Percentiles rank a stretch among this genome's conserved stretches.
phyloP scores from a whole-genome alignment of 164 flowering plant species.

The Umbellularia californica region DNA sequence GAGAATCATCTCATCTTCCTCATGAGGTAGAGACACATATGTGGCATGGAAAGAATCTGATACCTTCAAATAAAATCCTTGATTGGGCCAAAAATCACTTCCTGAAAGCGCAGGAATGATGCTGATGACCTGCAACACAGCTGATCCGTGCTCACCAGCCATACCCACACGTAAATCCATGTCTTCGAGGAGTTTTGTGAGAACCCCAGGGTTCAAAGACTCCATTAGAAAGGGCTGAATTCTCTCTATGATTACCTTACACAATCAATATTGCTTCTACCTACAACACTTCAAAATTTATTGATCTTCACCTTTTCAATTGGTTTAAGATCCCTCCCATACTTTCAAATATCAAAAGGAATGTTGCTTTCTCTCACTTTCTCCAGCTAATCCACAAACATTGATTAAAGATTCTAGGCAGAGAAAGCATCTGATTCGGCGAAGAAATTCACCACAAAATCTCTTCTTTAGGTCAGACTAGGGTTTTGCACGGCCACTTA shows the following conservation, averaged over 20 bases:
- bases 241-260: background rate
- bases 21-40: conserved; percentile 52
- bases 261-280: too few relatives aligned
- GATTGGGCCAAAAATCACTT: conserved; percentile 63
- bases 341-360: too few relatives aligned
- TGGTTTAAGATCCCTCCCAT: too few relatives aligned
- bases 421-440: background rate
- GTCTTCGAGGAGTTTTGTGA: conserved; percentile 48
- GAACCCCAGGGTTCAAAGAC: conserved; percentile 44
- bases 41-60: conserved; percentile 61
- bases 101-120: conserved; percentile 56
- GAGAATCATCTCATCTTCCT: conserved; percentile 52
- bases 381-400: background rate
- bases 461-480: background rate
- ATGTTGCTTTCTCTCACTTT: too few relatives aligned
- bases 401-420: background rate
- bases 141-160: conserved; percentile 23
- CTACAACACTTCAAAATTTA: too few relatives aligned
- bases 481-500: background rate
- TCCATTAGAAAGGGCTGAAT: conserved; percentile 33
- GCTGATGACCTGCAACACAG: conserved; percentile 53
- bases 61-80: conserved; percentile 67
- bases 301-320: too few relatives aligned
- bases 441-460: background rate
- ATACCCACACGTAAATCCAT: conserved; percentile 27